phyloP scores from a whole-genome alignment of 2,329 filamentous ascomycete species.

The Penicillium rolfsii region DNA sequence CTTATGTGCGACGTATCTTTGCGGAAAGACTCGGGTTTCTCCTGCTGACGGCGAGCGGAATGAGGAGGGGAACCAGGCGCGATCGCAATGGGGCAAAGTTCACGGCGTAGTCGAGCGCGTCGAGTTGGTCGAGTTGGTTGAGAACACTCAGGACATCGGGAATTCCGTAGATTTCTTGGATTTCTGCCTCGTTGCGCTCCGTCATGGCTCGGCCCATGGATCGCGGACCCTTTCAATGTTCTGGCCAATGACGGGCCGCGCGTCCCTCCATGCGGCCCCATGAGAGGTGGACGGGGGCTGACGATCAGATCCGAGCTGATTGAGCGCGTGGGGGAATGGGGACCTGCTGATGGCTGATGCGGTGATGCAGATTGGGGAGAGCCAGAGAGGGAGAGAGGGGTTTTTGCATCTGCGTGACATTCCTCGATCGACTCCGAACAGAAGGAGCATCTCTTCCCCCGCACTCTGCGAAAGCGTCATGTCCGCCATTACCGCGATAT shows the following conservation, averaged over 20 bases:
- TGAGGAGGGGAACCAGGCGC: not conserved
- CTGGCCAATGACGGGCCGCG: conserved; percentile 40
- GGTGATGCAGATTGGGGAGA: not conserved
- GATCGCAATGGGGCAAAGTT: not conserved
- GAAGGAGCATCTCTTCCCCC: conserved; percentile 1
- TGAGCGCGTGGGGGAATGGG: conserved; percentile 25
- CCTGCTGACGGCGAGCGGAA: not conserved
- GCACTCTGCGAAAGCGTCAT: not conserved
- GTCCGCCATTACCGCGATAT: not conserved
- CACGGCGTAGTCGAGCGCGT: not conserved
- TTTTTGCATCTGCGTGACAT: conserved; percentile 3
- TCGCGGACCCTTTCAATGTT: conserved; percentile 11
- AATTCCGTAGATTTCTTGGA: not conserved
- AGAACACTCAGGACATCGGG: not conserved
- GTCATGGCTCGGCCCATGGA: conserved; percentile 25
- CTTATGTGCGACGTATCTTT: conserved; percentile 1
- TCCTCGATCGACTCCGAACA: not conserved
- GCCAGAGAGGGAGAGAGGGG: not conserved
- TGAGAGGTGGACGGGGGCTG: conserved; percentile 32
- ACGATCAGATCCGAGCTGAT: conserved; percentile 13
- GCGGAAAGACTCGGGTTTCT: conserved; percentile 2
- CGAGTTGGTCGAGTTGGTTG: not conserved
- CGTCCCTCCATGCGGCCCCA: conserved; percentile 44
- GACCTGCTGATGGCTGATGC: conserved; percentile 1
- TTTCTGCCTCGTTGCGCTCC: conserved; percentile 14